phyloP scores from a whole-genome alignment of 2,329 filamentous ascomycete genomes.

The Colletotrichum sp. region DNA sequence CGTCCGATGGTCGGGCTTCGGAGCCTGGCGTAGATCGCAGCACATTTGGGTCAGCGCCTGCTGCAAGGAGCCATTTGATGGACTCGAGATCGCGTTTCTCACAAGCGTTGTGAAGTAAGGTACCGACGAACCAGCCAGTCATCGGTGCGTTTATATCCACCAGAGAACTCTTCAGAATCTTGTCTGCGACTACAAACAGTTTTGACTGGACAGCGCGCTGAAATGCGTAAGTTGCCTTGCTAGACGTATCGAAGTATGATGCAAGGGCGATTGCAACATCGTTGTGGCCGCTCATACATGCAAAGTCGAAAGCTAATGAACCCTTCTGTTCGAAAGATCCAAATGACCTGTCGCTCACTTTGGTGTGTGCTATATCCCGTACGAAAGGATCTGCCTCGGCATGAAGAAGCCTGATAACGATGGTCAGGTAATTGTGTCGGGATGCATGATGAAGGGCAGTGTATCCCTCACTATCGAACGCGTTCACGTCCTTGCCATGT shows the following conservation, averaged over 20 bases:
- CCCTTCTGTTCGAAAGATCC: neutral
- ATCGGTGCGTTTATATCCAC: slow-evolving; percentile 33
- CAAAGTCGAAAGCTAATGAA: neutral
- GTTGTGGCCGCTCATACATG: neutral
- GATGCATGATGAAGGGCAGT: slow-evolving; percentile 39
- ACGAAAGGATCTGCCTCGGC: slow-evolving; percentile 38
- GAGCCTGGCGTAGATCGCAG: neutral
- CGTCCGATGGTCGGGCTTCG: neutral
- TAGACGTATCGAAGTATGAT: slow-evolving; percentile 25
- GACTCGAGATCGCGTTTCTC: neutral
- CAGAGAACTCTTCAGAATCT: slow-evolving; percentile 32
- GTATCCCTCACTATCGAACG: neutral
- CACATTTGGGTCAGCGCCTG: slow-evolving; percentile 24
- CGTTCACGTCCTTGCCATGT: neutral
- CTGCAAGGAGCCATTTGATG: slow-evolving; percentile 23
- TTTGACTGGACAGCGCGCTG: slow-evolving; percentile 25
- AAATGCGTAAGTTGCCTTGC: slow-evolving; percentile 30
- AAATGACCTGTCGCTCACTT: neutral
- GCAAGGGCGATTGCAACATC: slow-evolving; percentile 23
- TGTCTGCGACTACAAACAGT: slow-evolving; percentile 26
- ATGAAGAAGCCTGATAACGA: slow-evolving; percentile 33
- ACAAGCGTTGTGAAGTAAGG: slow-evolving; percentile 15
- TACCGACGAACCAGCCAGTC: slow-evolving; percentile 14
- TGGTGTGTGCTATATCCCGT: slow-evolving; percentile 21
- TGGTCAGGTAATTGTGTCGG: slow-evolving; percentile 29